Evolutionary conservation across 2,329 filamentous ascomycete species (phyloP), one percentile per base, ranked within the genome.

Genomic region (Fusarium nisikadoi): DNA sequence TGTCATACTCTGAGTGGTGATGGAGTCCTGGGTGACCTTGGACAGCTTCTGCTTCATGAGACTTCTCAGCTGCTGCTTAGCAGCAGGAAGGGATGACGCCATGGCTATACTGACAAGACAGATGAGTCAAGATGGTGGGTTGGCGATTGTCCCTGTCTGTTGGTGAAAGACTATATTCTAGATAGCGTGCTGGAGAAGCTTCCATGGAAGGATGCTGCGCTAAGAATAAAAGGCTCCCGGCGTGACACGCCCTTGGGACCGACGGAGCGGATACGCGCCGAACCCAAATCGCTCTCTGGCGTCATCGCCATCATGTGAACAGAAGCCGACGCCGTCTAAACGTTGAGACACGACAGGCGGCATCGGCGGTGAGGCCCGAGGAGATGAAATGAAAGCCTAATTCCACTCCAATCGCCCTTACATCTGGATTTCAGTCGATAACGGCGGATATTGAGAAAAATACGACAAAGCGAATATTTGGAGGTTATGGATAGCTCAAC

Each of bases 51-150:
- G 84, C 79, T 92, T 94, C 83, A 97, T 92, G 58, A 88, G 83
- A 70, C 85, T 86, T 63, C 95, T 88, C 68, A 97, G 85, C 75
- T 93, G 91, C 79, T 92, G 91, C 84, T 97, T 97, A 47, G 92
- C 90, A 64, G 87, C 85, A 71, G 86, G 86, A 61, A 94, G 82
- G 7, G 80, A 70, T 56, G 88, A 83, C 49, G 87, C 83, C 86
- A 90, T 90, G 68, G 80, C 39, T 41, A 72, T 43, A 45, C 47
- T 72, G 66, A 68, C 61, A 55, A 68, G 63, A 55, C 23, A 56
- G 58, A 31, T 60, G n/a, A 43, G 50, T 23, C 20, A 55, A 57
- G 55, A 53, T 54, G 39, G 47, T 68, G 57, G 50, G 42, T 61
- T 68, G 70, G 41, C 35, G 47, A 43, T 53, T 57, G 33, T 64